Evolutionary conservation across 345 rosid species (phyloP).

Genomic region (Syzygium oleosum): DNA sequence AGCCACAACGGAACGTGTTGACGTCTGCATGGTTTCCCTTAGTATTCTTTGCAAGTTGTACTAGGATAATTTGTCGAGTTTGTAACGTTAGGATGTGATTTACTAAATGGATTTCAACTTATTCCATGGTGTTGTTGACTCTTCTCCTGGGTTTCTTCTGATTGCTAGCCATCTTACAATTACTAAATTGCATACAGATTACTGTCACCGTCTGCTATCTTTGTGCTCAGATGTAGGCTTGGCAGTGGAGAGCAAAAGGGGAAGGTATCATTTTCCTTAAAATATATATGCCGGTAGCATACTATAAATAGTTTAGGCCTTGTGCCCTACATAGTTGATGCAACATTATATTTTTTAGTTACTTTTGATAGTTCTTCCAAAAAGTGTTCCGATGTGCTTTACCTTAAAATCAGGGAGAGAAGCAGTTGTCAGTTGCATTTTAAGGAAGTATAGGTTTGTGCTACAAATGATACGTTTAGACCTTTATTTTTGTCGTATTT

Average conservation of each 20-base stretch:
- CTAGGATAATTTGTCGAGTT: not conserved
- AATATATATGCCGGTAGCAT: not conserved
- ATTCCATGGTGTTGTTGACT: constrained; percentile 63
- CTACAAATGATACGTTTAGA: too few relatives aligned
- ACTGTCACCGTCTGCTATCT: constrained; percentile 80
- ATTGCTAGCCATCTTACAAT: constrained; percentile 67
- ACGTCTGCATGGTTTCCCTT: constrained; percentile 29
- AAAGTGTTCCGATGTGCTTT: too few relatives aligned
- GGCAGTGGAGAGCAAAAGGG: constrained; percentile 93
- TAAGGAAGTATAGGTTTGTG: too few relatives aligned
- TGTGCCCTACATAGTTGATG: not conserved
- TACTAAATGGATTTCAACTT: constrained; percentile 26
- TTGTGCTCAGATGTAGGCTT: constrained; percentile 94
- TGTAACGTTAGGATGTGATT: not conserved
- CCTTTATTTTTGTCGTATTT: too few relatives aligned
- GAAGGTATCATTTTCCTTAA: constrained; percentile 39
- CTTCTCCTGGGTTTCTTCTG: constrained; percentile 93
- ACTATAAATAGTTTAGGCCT: not conserved
- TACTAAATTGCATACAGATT: constrained; percentile 72
- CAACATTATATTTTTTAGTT: not conserved
- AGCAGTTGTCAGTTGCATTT: too few relatives aligned
- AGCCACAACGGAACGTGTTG: constrained; percentile 81
- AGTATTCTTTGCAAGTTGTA: not conserved
- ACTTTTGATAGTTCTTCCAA: not conserved
- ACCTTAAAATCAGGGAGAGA: too few relatives aligned